phyloP scores from a whole-genome alignment of 257 asterid species.

The Linderniella brevidens region DNA sequence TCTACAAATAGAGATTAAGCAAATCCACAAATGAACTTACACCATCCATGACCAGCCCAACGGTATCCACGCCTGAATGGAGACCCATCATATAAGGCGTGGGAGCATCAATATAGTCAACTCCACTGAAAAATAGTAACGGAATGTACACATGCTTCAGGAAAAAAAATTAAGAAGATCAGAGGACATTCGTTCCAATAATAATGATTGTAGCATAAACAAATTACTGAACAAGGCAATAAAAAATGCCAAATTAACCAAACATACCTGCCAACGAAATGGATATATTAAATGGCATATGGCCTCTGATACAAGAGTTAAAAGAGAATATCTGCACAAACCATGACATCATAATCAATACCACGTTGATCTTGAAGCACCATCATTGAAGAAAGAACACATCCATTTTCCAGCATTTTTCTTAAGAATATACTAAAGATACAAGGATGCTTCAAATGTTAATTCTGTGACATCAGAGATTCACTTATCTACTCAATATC shows the following conservation, averaged over 20 bases:
- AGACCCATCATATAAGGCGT: conserved; percentile 99
- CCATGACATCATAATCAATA: conserved; percentile 5
- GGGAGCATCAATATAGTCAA: conserved; percentile 99
- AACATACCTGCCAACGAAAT: conserved; percentile 90
- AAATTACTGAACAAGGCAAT: neutral
- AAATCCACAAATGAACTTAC: conserved; percentile 44
- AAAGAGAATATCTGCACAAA: conserved; percentile 72
- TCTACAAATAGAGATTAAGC: too few species aligned
- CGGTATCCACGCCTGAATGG: conserved; percentile 93
- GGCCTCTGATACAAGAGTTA: conserved; percentile 94
- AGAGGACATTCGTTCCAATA: conserved; percentile 27
- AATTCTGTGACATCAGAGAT: too few species aligned
- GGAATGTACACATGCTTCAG: conserved; percentile 99
- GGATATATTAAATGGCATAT: conserved; percentile 96
- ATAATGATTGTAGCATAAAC: conserved; percentile 11
- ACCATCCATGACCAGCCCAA: conserved; percentile 89
- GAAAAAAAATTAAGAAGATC: conserved; percentile 41
- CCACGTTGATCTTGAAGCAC: neutral
- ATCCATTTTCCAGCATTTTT: neutral
- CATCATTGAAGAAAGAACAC: too few species aligned
- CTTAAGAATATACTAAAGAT: neutral
- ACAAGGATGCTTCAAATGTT: neutral
- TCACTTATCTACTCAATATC: too few species aligned
- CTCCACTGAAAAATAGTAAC: conserved; percentile 98
- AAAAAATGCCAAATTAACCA: neutral